A percentile compares a stretch with the other conserved stretches of the same genome.
Evolutionary conservation across 176 grass and related monocot genomes (phyloP).

Genomic region (Themeda triandra): DNA sequence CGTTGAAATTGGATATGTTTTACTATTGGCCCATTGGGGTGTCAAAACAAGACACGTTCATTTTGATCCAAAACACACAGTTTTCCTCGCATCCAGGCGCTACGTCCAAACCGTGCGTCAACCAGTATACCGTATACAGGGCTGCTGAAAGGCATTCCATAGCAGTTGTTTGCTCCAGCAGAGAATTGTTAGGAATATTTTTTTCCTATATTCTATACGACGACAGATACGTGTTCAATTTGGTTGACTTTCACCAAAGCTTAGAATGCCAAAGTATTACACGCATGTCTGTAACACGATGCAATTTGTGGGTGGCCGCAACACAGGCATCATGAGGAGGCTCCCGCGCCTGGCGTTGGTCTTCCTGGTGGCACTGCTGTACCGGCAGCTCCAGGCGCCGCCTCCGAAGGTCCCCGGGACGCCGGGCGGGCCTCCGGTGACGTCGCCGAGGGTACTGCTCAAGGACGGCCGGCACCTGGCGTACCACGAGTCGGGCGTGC

Average conservation of each 20-base stretch:
- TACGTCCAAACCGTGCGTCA: not conserved
- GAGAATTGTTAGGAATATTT: too few relatives aligned
- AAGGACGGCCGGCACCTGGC: constrained; percentile 75
- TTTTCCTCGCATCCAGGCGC: not conserved
- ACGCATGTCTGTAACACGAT: too few relatives aligned
- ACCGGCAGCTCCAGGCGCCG: constrained; percentile 49
- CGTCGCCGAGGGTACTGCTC: constrained; percentile 47
- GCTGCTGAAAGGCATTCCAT: too few relatives aligned
- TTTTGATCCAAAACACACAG: not conserved
- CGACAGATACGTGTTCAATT: not conserved
- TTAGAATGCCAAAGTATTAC: too few relatives aligned
- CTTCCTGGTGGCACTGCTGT: constrained; percentile 34
- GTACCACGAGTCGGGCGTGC: constrained; percentile 69
- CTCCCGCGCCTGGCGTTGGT: constrained; percentile 34
- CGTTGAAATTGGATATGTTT: not conserved
- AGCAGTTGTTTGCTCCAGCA: not conserved
- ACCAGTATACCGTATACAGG: not conserved
- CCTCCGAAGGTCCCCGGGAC: constrained; percentile 52
- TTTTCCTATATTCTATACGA: too few relatives aligned
- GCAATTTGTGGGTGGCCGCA: not conserved
- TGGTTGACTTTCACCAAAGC: too few relatives aligned
- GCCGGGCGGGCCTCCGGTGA: constrained; percentile 47
- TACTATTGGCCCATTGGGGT: too few relatives aligned
- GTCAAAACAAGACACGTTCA: not conserved
- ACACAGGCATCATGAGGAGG: not conserved